Conservation (phyloP, 148 eudicot genomes). For the Arctostaphylos glauca region DNA sequence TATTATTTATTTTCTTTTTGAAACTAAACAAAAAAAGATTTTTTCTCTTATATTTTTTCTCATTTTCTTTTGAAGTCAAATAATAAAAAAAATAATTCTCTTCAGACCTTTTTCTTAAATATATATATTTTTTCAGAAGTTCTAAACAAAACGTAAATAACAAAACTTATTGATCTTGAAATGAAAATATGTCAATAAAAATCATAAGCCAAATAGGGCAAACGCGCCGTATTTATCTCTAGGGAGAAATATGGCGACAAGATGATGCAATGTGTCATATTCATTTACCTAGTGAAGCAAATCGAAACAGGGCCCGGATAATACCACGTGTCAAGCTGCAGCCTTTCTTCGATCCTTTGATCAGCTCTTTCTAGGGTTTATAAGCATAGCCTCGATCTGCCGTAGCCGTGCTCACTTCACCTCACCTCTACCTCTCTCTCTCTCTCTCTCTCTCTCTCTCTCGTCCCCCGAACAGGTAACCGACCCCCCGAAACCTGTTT, state of each 20-base stretch:
- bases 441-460: background rate
- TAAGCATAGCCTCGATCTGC: background rate
- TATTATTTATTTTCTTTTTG: too few species aligned
- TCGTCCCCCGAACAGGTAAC: slow-evolving; percentile 13
- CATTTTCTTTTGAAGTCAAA: too few species aligned
- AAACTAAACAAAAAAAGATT: too few species aligned
- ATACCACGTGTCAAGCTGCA: slow-evolving; percentile 12
- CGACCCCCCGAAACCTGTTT: background rate
- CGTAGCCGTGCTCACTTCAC: background rate
- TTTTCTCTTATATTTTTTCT: too few species aligned
- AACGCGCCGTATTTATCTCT: background rate
- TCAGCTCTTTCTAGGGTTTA: slow-evolving; percentile 9
- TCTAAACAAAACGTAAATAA: too few species aligned
- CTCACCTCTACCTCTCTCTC: background rate
- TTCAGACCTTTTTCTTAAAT: too few species aligned
- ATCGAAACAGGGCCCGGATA: background rate
- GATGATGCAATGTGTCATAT: background rate
- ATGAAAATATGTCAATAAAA: too few species aligned
- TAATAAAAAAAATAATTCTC: too few species aligned
- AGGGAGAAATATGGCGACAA: background rate
- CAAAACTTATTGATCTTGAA: too few species aligned
- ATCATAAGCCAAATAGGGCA: too few species aligned
- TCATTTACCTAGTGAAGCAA: background rate
- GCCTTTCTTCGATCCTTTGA: background rate
- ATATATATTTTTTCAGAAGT: too few species aligned